A percentile compares a stretch with the other conserved stretches of the same genome.
These are phyloP conservation scores for Fonsecaea multimorphosa DNA, from an alignment of 2,329 filamentous ascomycete species.

Conservation along the genomic window DNA sequence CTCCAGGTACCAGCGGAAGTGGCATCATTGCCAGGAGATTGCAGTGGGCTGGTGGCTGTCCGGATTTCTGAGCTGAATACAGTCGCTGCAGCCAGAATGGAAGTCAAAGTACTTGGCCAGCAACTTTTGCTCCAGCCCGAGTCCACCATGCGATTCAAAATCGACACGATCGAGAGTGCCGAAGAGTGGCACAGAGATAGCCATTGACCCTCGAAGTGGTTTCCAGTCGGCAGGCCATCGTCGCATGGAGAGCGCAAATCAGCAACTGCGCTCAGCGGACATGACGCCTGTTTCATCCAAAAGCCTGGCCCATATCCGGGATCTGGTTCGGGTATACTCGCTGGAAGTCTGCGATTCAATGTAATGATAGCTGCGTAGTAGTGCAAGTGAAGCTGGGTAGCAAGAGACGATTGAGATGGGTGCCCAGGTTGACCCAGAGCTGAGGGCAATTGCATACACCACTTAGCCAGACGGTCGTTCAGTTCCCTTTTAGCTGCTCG, in stretches of 20 bases:
- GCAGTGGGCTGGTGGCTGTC: too few relatives aligned
- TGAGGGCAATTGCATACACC: background rate
- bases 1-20: too few relatives aligned
- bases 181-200: background rate
- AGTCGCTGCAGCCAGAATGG: background rate
- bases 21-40: too few relatives aligned
- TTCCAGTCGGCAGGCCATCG: too few relatives aligned
- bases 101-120: background rate
- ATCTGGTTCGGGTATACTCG: too few relatives aligned
- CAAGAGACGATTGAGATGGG: background rate
- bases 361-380: background rate
- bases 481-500: background rate
- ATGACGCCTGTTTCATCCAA: too few relatives aligned
- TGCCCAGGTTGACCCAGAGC: background rate
- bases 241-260: too few relatives aligned
- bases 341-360: too few relatives aligned
- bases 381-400: background rate
- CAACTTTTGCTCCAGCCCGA: background rate
- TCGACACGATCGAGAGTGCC: background rate
- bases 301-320: too few relatives aligned
- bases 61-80: too few relatives aligned
- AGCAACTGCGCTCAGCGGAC: too few relatives aligned
- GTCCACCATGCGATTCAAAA: background rate
- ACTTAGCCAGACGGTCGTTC: background rate
- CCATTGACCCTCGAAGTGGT: too few relatives aligned